Base-by-base conservation (phyloP, 176 grass and related monocot species). In the Phoenix roebelenii region DNA sequence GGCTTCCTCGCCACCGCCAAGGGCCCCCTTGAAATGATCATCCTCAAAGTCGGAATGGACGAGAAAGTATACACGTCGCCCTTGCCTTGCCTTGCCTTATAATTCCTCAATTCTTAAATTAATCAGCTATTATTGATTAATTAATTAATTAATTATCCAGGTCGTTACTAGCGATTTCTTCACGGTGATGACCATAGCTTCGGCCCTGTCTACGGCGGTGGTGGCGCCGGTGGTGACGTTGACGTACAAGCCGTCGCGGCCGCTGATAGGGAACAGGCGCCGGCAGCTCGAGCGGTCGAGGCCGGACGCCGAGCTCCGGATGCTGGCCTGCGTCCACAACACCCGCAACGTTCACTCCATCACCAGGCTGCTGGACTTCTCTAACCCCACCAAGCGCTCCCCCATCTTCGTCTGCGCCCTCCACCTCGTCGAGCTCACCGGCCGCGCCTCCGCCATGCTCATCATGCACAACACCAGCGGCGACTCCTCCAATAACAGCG, bases 281-380 rank as follows among this genome's bases (percentile, higher is more conserved):
- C 66, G 72, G 18, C 75, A 75, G 58, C 59, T 82, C 30, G 66
- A 71, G 54, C 64, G 59, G 18, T 25, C 65, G n/a, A 65, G 35
- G 48, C 72, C 29, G 22, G 72, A 76, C 19, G 55, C 63, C 17
- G 79, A 82, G 48, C 63, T 82, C 16, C 79, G 79, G 18, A 64
- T 82, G 59, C 54, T 76, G 16, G 26, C 79, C 17, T 82, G 79
- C 22, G 44, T 82, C 51, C 72, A 82, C 48, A 82, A 58, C 61
- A 54, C 51, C 50, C 72, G 72, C 25, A 71, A 76, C 57, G 79
- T 76, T 9, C 79, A 72, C 1, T 69, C 72, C 59, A 66, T 82
- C 44, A 69, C 71, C 22, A 60, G 54, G 52, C 64, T 81, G 4
- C 57, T 81, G 3, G 57, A 81, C 64, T 24, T 68, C 22, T 64